Evolutionary conservation across 768 basidiomycete genomes (phyloP), one percentile per base, ranked within the genome.

Genomic region (Tylopilus cervinicoccineus): DNA sequence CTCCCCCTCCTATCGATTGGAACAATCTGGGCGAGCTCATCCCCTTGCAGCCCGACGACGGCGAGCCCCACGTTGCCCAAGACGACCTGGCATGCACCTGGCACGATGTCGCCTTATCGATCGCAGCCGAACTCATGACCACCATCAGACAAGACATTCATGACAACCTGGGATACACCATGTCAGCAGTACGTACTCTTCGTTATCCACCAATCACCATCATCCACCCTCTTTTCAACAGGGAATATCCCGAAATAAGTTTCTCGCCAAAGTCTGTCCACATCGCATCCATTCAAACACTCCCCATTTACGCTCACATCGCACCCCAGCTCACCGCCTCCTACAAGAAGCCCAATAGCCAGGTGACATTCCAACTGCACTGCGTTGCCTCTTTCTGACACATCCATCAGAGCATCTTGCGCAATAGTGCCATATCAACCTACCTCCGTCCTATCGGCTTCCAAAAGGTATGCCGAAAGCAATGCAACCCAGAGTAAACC

Each of bases 221-320:
- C 34, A 23, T 13, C 11, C 5, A 38, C 22, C 38, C 28, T 39
- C 10, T 29, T 27, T 17, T 36, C 33, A 13, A 4, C 28, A 93
- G 91, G 93, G 93, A 2, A 84, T 97, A 48, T 82, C 91, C 13
- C 77, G 92, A 60, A 97, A 95, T 62, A 96, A 97, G 65, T 94
- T 94, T 57, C 75, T 98, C 22, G 89, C 96, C 0, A 99, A 99
- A 78, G 92, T 90, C 3, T 26, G 60, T 43, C 46, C 41, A 60
- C 43, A 17, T 22, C 41, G 29, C 8, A 12, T 39, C 16, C 31
- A 19, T 27, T n/a, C 6, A 3, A n/a, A 14, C 7, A 12, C 16
- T 24, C 23, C 19, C 27, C 10, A 53, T 47, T 50, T 47, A 41
- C 19, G 8, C 17, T 40, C 53, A 56, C 49, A 22, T 45, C 17